These are phyloP conservation scores for Neurospora hispaniola DNA, from an alignment of 495 filamentous ascomycete genomes.

Conservation along the genomic window DNA sequence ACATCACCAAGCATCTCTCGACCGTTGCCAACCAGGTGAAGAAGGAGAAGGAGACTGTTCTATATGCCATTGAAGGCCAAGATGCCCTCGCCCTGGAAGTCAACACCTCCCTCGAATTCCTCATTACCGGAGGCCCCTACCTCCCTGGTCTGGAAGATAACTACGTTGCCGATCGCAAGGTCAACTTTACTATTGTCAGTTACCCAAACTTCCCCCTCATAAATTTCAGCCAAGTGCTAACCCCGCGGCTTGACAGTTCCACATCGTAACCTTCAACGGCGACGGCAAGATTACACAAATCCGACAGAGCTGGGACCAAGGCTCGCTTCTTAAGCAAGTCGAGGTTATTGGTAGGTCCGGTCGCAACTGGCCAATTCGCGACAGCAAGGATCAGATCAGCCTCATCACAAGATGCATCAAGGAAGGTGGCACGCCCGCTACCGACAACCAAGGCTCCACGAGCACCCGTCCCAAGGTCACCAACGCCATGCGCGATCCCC, in stretches of 20 bases:
- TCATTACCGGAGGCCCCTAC: constrained; percentile 71
- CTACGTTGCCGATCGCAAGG: constrained; percentile 75
- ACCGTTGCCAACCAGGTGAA: constrained; percentile 56
- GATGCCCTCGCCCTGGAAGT: constrained; percentile 64
- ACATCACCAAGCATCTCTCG: constrained; percentile 68
- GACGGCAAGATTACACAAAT: constrained; percentile 71
- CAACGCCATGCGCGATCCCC: constrained; percentile 51
- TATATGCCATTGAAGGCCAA: constrained; percentile 60
- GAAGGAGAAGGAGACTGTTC: constrained; percentile 66
- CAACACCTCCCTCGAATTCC: constrained; percentile 76
- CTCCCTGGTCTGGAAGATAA: constrained; percentile 89
- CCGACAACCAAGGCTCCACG: constrained; percentile 13
- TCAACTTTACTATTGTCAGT: constrained; percentile 73
- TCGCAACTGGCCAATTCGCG: constrained; percentile 88
- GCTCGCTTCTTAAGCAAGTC: constrained; percentile 79
- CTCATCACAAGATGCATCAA: constrained; percentile 51
- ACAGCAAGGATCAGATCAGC: constrained; percentile 72
- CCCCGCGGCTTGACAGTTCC: constrained; percentile 47
- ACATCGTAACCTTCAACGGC: constrained; percentile 77
- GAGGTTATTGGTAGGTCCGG: constrained; percentile 85
- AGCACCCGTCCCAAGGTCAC: constrained; percentile 37
- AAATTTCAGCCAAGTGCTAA: constrained; percentile 15
- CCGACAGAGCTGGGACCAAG: constrained; percentile 91
- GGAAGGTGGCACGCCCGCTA: constrained; percentile 14
- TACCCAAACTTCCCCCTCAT: not conserved